Conservation (phyloP, 306 rosid species). For the Dryas drummondii region DNA sequence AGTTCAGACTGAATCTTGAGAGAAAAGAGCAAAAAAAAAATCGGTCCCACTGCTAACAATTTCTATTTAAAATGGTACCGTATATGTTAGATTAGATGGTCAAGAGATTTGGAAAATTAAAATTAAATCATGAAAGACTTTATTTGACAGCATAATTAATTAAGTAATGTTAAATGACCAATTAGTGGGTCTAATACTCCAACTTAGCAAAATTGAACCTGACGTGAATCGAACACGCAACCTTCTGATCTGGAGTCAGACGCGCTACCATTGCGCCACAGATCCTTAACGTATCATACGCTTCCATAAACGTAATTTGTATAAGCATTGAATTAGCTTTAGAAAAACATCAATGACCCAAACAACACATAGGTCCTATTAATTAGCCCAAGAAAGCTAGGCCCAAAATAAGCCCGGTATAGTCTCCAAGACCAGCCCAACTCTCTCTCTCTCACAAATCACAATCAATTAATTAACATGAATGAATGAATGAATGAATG, state of each 20-base stretch:
- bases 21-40: not conserved
- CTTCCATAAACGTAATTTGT: no score
- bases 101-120: not conserved
- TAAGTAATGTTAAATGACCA: not conserved
- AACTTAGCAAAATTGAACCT: not conserved
- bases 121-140: not conserved
- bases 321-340: no score
- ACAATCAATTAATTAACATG: no score
- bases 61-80: not conserved
- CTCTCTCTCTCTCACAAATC: no score
- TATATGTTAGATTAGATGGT: not conserved
- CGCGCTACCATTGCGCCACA: constrained; percentile 36
- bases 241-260: constrained; percentile 43
- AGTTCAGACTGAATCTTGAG: not conserved
- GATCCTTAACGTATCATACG: not conserved
- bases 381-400: no score
- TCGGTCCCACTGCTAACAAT: not conserved
- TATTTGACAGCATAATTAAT: not conserved
- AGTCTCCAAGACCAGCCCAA: no score
- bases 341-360: no score
- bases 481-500: constrained; percentile 16
- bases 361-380: no score
- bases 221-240: constrained; percentile 33
- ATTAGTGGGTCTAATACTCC: not conserved
- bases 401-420: no score